These are phyloP conservation scores for Suhomyces pyralidae DNA, from an alignment of 805 yeast genomes.

Conservation along the genomic window DNA sequence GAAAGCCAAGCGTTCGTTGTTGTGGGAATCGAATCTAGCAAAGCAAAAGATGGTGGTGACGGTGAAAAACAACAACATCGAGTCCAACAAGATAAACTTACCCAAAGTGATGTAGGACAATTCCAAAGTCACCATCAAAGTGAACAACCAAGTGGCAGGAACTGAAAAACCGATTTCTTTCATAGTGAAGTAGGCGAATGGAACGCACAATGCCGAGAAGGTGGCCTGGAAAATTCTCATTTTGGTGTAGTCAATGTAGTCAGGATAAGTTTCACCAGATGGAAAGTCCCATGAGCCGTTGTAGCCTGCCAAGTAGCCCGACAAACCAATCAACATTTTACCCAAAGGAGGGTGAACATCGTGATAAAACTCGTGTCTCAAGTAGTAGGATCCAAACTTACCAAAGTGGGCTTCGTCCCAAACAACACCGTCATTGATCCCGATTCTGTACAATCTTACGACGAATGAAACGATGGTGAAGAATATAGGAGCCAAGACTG, in stretches of 20 bases:
- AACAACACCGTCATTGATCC: constrained; percentile 71
- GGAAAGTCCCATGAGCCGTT: constrained; percentile 89
- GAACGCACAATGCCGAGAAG: constrained; percentile 81
- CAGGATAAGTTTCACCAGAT: constrained; percentile 76
- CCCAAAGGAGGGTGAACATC: constrained; percentile 98
- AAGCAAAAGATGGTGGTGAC: constrained; percentile 75
- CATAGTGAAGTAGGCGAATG: constrained; percentile 81
- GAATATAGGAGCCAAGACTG: constrained; percentile 31
- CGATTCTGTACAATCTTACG: constrained; percentile 73
- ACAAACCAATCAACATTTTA: constrained; percentile 84
- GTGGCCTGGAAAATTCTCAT: constrained; percentile 89
- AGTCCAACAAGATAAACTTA: constrained; percentile 86
- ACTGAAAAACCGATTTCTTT: constrained; percentile 70
- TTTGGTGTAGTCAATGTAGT: constrained; percentile 68
- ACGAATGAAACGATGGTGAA: constrained; percentile 35
- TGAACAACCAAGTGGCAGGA: constrained; percentile 71
- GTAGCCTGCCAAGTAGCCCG: constrained; percentile 83
- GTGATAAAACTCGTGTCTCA: constrained; percentile 84
- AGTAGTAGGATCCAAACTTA: constrained; percentile 88
- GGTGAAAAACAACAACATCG: constrained; percentile 87
- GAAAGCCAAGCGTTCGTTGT: constrained; percentile 47
- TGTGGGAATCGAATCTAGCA: constrained; percentile 65
- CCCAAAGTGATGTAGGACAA: constrained; percentile 81
- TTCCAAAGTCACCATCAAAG: constrained; percentile 79
- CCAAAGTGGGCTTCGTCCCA: constrained; percentile 99